Base-by-base conservation (phyloP, 306 rosid species). In the Oxytropis ochrocephala region DNA sequence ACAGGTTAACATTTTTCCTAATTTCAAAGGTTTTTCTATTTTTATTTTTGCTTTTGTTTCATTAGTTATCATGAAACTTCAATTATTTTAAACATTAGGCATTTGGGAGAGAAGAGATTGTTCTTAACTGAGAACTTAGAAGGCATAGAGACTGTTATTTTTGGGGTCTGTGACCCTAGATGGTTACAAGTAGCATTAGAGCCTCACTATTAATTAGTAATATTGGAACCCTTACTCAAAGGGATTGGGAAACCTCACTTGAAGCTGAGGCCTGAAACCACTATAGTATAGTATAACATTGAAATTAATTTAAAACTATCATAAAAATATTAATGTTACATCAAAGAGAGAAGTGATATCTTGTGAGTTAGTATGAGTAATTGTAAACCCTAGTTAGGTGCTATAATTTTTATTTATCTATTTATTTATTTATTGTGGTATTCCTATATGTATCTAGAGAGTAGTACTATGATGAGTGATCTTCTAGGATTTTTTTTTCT, bases 1-100 rank as follows among this genome's bases (percentile, higher is more conserved):
- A 91, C 88, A 91, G 94, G 97, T 91, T 27, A 7, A 57, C 13
- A 3, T 2, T 49, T 51, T 69, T 47, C 43, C 4, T 14, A 41
- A 8, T 62, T 49, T 47, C n/a, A n/a, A 39, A 11, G 13, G 16
- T 8, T 14, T 8, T 30, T 61, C 36, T n/a, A n/a, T n/a, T n/a
- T n/a, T n/a, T 67, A 5, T 32, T 33, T 33, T 33, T 6, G n/a
- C 7, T 17, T 51, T 30, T 60, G 0, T 24, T 70, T 12, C 10
- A 62, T 62, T 42, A 11, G 43, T 43, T 63, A 12, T 46, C 18
- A 46, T 46, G 18, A 46, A 19, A 46, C 51, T 46, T 44, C 49
- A 44, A 17, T 49, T 49, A 17, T 17, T 50, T 18, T 3, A 16
- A 11, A 8, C 7, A 24, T 50, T 50, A 18, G 9, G 56, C 12